phyloP scores from a whole-genome alignment of 2,329 filamentous ascomycete species.

The Leptographium procerum region DNA sequence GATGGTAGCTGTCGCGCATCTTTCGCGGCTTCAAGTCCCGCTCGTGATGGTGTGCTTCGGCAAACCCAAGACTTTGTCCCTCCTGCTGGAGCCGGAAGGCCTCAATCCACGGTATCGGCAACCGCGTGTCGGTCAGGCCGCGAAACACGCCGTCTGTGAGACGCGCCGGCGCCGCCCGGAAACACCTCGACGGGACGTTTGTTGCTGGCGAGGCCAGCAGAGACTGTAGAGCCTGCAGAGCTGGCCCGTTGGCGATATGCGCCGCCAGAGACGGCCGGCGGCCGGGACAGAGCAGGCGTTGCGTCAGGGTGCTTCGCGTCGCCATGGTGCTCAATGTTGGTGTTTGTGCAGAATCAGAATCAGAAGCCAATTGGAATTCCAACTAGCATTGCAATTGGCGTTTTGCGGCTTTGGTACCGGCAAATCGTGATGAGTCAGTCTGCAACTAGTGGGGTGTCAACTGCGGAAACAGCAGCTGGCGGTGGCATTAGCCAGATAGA shows the following conservation, averaged over 20 bases:
- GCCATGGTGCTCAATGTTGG: not conserved
- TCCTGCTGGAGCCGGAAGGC: constrained; percentile 46
- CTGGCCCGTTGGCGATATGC: not conserved
- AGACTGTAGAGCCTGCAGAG: not conserved
- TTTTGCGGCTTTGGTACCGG: not conserved
- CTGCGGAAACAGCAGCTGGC: too few species aligned
- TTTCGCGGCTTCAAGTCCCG: constrained; percentile 52
- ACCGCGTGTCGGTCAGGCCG: constrained; percentile 22
- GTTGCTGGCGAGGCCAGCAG: not conserved
- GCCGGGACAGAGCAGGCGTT: not conserved
- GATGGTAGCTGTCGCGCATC: constrained; percentile 62
- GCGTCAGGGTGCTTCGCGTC: not conserved
- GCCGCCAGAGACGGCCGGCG: not conserved
- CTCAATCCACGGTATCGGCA: constrained; percentile 54
- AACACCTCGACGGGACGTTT: not conserved
- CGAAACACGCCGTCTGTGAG: constrained; percentile 26
- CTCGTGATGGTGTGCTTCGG: constrained; percentile 22
- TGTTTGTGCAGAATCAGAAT: not conserved
- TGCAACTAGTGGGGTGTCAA: too few species aligned
- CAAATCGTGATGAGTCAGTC: not conserved
- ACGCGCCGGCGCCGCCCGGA: constrained; percentile 4
- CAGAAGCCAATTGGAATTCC: not conserved
- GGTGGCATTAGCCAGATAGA: too few species aligned
- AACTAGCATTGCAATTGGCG: not conserved
- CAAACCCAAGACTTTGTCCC: constrained; percentile 17